These are phyloP conservation scores for Nyssa sinensis DNA, from an alignment of 148 eudicot species.

Conservation along the genomic window DNA sequence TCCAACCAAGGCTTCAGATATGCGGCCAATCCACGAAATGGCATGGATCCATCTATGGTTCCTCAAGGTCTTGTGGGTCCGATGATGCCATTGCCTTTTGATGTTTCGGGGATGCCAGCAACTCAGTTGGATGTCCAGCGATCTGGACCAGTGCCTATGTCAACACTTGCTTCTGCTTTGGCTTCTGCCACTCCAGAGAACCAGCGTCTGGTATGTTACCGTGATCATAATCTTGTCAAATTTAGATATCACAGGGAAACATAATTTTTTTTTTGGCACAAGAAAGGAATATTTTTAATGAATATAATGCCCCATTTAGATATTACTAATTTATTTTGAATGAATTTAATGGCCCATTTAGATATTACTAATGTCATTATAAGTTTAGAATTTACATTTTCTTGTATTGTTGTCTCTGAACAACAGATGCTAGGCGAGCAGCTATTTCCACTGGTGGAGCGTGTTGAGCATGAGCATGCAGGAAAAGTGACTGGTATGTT, in stretches of 20 bases:
- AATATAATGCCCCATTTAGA: neutral
- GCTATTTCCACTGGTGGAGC: constrained; percentile 46
- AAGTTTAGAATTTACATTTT: neutral
- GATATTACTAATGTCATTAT: neutral
- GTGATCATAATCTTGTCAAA: neutral
- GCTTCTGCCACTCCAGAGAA: constrained; percentile 53
- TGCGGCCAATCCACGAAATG: constrained; percentile 29
- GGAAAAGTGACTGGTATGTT: constrained; percentile 55
- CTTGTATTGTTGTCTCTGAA: neutral
- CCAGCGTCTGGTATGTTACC: constrained; percentile 43
- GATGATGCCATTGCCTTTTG: too few species aligned
- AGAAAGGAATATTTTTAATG: neutral
- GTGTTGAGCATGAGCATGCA: constrained; percentile 33
- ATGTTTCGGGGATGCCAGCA: constrained; percentile 28
- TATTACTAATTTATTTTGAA: neutral
- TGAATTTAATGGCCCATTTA: neutral
- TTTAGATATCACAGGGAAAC: too few species aligned
- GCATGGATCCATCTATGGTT: constrained; percentile 22
- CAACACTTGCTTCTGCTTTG: constrained; percentile 48
- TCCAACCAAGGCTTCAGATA: constrained; percentile 41
- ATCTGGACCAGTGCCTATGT: constrained; percentile 23
- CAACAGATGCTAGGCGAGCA: constrained; percentile 53
- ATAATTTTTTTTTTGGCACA: neutral
- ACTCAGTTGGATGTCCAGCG: constrained; percentile 28
- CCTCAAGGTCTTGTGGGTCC: constrained; percentile 36